These are phyloP conservation scores for Marasmius sp. DNA, from an alignment of 1,284 basidiomycete genomes.

Conservation along the genomic window DNA sequence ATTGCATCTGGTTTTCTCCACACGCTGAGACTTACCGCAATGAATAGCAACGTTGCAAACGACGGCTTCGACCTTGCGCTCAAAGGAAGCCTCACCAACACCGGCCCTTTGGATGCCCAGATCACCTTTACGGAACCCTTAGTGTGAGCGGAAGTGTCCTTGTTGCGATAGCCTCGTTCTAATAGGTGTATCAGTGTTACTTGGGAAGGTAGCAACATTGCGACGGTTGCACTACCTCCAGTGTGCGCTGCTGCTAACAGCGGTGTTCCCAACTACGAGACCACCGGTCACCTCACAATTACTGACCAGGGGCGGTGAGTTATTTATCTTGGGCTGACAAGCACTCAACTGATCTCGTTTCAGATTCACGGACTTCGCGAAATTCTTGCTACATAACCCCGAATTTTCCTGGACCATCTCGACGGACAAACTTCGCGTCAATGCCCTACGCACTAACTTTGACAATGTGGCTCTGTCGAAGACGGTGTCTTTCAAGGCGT, in stretches of 20 bases:
- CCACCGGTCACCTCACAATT: slow-evolving; percentile 54
- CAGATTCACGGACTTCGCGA: slow-evolving; percentile 70
- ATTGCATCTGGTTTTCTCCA: slow-evolving; percentile 11
- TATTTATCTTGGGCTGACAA: background rate
- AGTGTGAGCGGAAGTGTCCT: slow-evolving; percentile 21
- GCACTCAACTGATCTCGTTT: background rate
- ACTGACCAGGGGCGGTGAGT: slow-evolving; percentile 48
- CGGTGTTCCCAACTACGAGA: slow-evolving; percentile 65
- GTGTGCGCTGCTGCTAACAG: slow-evolving; percentile 71
- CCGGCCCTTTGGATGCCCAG: slow-evolving; percentile 65
- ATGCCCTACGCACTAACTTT: slow-evolving; percentile 70
- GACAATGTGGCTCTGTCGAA: slow-evolving; percentile 67
- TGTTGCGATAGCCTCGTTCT: background rate
- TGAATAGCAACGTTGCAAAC: slow-evolving; percentile 50
- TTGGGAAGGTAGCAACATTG: slow-evolving; percentile 72
- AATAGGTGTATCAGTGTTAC: slow-evolving; percentile 42
- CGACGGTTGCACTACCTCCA: slow-evolving; percentile 62
- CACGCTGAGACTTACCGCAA: background rate
- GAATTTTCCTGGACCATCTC: slow-evolving; percentile 74
- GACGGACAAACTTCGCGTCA: slow-evolving; percentile 59
- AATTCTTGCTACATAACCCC: slow-evolving; percentile 64
- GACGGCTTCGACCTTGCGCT: slow-evolving; percentile 62
- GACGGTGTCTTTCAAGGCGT: slow-evolving; percentile 67
- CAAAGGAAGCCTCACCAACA: slow-evolving; percentile 56
- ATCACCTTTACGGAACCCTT: slow-evolving; percentile 64